Conservation (phyloP, 345 rosid genomes). For the Erodium maritimum region DNA sequence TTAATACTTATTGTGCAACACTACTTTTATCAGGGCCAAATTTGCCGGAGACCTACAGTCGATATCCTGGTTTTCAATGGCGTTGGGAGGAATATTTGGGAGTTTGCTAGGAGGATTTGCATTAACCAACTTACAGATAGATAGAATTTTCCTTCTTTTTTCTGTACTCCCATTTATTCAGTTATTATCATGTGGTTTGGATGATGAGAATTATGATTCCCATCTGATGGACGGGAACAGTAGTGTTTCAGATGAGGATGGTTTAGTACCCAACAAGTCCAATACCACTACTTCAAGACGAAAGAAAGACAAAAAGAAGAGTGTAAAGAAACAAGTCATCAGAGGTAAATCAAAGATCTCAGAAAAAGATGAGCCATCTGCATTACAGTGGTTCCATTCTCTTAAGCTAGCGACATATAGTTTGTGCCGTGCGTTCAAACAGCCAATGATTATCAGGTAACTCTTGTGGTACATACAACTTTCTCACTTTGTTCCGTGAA, state of each 20-base stretch:
- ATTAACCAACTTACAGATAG: constrained; percentile 48
- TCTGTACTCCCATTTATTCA: constrained; percentile 59
- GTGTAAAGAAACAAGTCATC: constrained; percentile 15
- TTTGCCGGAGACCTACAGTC: constrained; percentile 98
- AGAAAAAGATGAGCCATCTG: constrained; percentile 23
- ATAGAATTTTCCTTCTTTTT: constrained; percentile 69
- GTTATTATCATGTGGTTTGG: constrained; percentile 63
- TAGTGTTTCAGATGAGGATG: constrained; percentile 23
- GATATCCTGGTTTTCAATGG: constrained; percentile 83
- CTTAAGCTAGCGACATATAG: constrained; percentile 55
- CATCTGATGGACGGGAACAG: constrained; percentile 29
- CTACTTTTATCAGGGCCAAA: constrained; percentile 45
- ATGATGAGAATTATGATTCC: constrained; percentile 43
- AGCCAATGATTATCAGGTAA: constrained; percentile 78
- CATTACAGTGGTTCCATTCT: constrained; percentile 43
- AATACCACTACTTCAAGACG: constrained; percentile 36
- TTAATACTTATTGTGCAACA: constrained; percentile 3
- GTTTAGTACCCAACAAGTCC: constrained; percentile 25
- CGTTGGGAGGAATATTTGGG: constrained; percentile 85
- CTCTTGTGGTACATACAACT: neutral
- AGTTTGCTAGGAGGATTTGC: constrained; percentile 89
- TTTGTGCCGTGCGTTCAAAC: constrained; percentile 57
- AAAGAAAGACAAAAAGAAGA: constrained; percentile 58
- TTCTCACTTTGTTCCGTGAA: neutral
- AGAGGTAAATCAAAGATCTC: constrained; percentile 17